phyloP scores from a whole-genome alignment of 1,284 basidiomycete species.

The Pyrrhoderma noxium region DNA sequence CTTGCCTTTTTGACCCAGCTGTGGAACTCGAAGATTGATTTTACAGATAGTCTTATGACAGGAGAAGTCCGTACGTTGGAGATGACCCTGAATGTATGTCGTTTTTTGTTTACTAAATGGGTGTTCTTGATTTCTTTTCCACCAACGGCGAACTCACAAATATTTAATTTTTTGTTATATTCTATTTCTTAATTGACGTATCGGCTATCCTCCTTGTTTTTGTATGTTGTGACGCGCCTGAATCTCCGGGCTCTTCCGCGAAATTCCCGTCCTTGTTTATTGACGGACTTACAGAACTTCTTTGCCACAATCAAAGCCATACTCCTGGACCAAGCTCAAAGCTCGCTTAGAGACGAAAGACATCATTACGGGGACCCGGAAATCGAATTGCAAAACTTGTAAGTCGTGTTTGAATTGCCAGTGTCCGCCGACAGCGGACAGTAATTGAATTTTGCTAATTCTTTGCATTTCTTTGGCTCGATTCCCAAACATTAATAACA shows the following conservation, averaged over 20 bases:
- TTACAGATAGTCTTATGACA: constrained; percentile 84
- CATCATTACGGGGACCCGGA: constrained; percentile 64
- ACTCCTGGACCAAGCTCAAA: constrained; percentile 45
- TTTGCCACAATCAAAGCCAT: constrained; percentile 86
- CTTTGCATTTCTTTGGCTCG: constrained; percentile 18
- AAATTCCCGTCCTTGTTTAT: not conserved
- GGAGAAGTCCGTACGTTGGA: constrained; percentile 88
- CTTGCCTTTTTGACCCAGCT: constrained; percentile 88
- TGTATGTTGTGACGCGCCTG: not conserved
- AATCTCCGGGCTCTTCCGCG: not conserved
- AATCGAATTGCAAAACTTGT: constrained; percentile 59
- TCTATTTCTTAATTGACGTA: not conserved
- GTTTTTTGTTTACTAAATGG: not conserved
- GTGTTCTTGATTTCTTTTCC: not conserved
- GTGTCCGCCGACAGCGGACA: not conserved
- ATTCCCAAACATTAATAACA: constrained; percentile 26
- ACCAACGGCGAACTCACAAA: constrained; percentile 13
- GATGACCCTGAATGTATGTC: constrained; percentile 75
- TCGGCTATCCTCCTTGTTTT: constrained; percentile 14
- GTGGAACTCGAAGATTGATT: constrained; percentile 94
- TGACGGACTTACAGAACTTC: constrained; percentile 67
- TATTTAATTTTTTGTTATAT: constrained; percentile 11
- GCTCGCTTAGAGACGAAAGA: constrained; percentile 45
- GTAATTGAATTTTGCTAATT: constrained; percentile 3
- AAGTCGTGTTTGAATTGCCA: constrained; percentile 20